phyloP scores from a whole-genome alignment of 1,284 basidiomycete genomes.

The Phellinidium pouzarii region DNA sequence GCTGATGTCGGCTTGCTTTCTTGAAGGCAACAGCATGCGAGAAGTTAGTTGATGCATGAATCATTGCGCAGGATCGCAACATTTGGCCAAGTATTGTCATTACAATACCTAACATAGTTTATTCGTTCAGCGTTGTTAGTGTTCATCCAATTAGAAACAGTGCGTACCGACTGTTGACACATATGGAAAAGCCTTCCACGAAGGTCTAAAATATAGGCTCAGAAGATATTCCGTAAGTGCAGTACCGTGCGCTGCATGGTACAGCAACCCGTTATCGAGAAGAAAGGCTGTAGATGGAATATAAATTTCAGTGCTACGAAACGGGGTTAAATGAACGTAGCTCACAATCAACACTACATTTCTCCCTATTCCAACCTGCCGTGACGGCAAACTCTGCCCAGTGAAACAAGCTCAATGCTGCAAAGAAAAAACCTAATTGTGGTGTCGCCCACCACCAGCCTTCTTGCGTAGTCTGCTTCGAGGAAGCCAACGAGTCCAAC shows the following conservation, averaged over 20 bases:
- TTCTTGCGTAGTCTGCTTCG: conserved; percentile 1
- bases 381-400: conserved; percentile 94
- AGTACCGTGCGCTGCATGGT: conserved; percentile 79
- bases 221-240: conserved; percentile 81
- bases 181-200: conserved; percentile 47
- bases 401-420: conserved; percentile 83
- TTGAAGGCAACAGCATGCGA: conserved; percentile 78
- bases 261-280: conserved; percentile 83
- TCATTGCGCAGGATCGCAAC: conserved; percentile 88
- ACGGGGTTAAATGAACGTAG: conserved; percentile 17
- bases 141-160: neutral
- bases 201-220: conserved; percentile 60
- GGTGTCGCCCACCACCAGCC: conserved; percentile 61
- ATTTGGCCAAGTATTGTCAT: conserved; percentile 69
- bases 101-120: conserved; percentile 45
- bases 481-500: conserved; percentile 27
- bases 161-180: conserved; percentile 52
- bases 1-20: conserved; percentile 67
- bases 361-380: conserved; percentile 90
- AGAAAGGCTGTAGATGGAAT: conserved; percentile 67
- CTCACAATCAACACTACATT: conserved; percentile 91
- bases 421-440: conserved; percentile 77
- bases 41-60: conserved; percentile 90
- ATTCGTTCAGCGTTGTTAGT: neutral
- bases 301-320: conserved; percentile 1